phyloP scores from a whole-genome alignment of 441 rosid genomes.

The Jatropha multifida region DNA sequence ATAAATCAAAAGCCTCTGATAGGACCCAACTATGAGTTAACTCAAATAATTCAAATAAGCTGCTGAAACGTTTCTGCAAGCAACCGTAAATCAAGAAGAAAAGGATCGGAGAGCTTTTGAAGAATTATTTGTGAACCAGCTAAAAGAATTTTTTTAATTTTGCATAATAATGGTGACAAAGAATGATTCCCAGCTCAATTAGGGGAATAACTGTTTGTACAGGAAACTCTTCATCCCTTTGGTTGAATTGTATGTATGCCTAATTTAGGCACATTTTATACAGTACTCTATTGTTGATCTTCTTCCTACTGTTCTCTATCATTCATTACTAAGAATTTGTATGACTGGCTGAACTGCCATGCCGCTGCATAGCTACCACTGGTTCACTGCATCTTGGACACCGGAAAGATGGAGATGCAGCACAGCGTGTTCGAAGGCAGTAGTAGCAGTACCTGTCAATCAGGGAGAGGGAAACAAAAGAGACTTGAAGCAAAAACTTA shows the following conservation, averaged over 20 bases:
- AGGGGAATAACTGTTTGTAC: conserved; percentile 26
- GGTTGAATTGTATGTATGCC: conserved; percentile 29
- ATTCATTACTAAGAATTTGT: conserved; percentile 28
- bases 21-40: background rate
- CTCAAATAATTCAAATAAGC: background rate
- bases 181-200: conserved; percentile 38
- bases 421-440: conserved; percentile 84
- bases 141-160: conserved; percentile 11
- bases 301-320: conserved; percentile 15
- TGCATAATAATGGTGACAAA: conserved; percentile 30
- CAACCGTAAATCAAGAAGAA: background rate
- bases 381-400: conserved; percentile 75
- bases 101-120: conserved; percentile 22
- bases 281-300: conserved; percentile 13
- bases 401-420: conserved; percentile 67
- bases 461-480: background rate
- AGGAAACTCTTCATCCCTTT: conserved; percentile 10
- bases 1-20: background rate
- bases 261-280: conserved; percentile 21
- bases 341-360: conserved; percentile 34
- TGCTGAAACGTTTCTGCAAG: background rate
- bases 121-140: conserved; percentile 21
- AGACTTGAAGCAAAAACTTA: background rate
- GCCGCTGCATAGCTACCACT: conserved; percentile 83
- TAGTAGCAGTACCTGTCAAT: conserved; percentile 86